Base-by-base conservation (phyloP, 129 eudicot genomes). In the Artemisia annua region DNA sequence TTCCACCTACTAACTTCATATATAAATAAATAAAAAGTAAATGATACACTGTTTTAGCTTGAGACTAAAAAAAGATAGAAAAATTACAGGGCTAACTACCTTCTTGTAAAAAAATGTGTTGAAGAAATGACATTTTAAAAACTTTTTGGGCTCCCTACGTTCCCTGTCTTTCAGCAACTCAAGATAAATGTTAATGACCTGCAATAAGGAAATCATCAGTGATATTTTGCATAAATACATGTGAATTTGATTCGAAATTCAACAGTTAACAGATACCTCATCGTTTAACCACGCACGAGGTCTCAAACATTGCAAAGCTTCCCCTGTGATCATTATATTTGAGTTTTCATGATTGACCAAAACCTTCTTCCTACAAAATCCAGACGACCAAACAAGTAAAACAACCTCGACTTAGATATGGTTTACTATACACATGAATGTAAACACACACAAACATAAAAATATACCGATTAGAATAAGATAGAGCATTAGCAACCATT, bases 161-260 rank as follows among this genome's bases (percentile, higher is more conserved):
- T 94, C 99, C 87, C 99, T 88, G 75, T 90, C 99, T 79, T 90
- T 94, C 73, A 94, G 74, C 70, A 94, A 77, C 77, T 87, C 99
- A 18, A 90, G 86, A 75, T 94, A 94, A 73, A 94, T 22, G 69
- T 94, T 94, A 18, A 94, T 94, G 66, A 90, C 99, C 98, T 94
- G 77, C 48, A 70, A 56, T 14, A 58, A 78, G 57, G 67, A 82
- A 63, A 17, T 59, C 48, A 51, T 22, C 57, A 63, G 20, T 59
- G 58, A 70, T 72, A 78, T 62, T 51, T 67, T 60, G 67, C 69
- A 32, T 17, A 61, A 16, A 32, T 67, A 53, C 11, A 22, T 16
- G 26, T 63, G 12, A 32, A 53, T 28, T 22, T 15, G 19, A 11
- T 14, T 24, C 57, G 53, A 48, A 18, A 5, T 5, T 48, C 55